phyloP scores from a whole-genome alignment of 306 rosid species.

The Crataegus laevigata region DNA sequence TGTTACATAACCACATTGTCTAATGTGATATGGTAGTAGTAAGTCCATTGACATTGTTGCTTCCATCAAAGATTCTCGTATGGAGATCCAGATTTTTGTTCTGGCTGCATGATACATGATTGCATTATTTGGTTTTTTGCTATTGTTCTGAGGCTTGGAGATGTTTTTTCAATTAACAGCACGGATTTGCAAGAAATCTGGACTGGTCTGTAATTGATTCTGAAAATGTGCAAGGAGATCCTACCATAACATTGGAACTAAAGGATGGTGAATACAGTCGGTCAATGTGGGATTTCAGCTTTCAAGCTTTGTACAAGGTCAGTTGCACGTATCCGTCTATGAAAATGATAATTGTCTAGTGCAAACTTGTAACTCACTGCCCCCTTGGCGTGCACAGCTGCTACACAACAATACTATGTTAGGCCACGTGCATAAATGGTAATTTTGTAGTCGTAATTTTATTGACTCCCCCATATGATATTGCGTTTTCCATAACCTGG shows the following conservation, averaged over 20 bases:
- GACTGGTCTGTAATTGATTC: conserved; percentile 78
- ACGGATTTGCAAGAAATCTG: conserved; percentile 85
- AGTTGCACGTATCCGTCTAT: conserved; percentile 14
- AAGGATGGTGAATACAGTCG: conserved; percentile 76
- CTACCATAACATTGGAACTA: conserved; percentile 63
- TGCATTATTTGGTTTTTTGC: conserved; percentile 4
- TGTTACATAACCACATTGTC: not conserved
- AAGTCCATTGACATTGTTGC: not conserved
- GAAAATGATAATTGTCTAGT: conserved; percentile 7
- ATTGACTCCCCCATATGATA: not conserved
- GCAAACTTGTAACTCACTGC: not conserved
- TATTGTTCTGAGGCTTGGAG: conserved; percentile 9
- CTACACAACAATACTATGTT: not conserved
- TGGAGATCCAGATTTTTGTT: not conserved
- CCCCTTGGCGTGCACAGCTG: not conserved
- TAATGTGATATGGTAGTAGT: not conserved
- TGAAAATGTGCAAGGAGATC: conserved; percentile 66
- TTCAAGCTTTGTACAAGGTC: conserved; percentile 88
- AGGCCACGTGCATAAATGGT: not conserved
- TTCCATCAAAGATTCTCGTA: not conserved
- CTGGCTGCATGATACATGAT: not conserved
- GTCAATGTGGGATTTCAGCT: conserved; percentile 89
- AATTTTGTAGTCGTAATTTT: not conserved
- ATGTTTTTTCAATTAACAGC: conserved; percentile 42
- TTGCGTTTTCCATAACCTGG: not conserved